phyloP scores from a whole-genome alignment of 2,329 filamentous ascomycete genomes.

The Trichoderma lentiforme region DNA sequence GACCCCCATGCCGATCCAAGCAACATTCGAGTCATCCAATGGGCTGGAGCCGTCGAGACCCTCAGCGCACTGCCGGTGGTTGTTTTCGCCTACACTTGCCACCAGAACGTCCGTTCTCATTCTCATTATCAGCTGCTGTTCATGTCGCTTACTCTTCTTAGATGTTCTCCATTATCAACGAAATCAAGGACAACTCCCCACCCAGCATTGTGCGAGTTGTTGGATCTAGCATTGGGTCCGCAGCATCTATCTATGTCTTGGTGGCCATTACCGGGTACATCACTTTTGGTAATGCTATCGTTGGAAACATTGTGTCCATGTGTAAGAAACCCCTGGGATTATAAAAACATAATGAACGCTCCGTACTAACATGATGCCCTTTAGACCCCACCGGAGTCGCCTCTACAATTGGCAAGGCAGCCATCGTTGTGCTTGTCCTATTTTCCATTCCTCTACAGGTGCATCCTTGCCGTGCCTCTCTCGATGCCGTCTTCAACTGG shows the following conservation, averaged over 20 bases:
- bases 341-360: neutral
- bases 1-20: slow-evolving; percentile 74
- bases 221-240: slow-evolving; percentile 77
- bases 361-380: slow-evolving; percentile 23
- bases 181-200: slow-evolving; percentile 82
- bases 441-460: slow-evolving; percentile 96
- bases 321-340: slow-evolving; percentile 51
- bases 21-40: slow-evolving; percentile 70
- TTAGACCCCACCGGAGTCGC: slow-evolving; percentile 52
- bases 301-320: slow-evolving; percentile 92
- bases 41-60: slow-evolving; percentile 73
- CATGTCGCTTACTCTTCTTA: slow-evolving; percentile 33
- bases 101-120: slow-evolving; percentile 73
- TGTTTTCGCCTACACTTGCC: slow-evolving; percentile 98
- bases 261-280: slow-evolving; percentile 95
- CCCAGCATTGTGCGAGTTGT: slow-evolving; percentile 73
- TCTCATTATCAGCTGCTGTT: slow-evolving; percentile 19
- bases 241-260: slow-evolving; percentile 81
- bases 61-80: slow-evolving; percentile 90
- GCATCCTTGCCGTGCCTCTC: slow-evolving; percentile 90
- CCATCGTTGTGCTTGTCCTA: slow-evolving; percentile 92
- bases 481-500: slow-evolving; percentile 94
- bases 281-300: slow-evolving; percentile 85
- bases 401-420: slow-evolving; percentile 89
- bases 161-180: slow-evolving; percentile 99